These are phyloP conservation scores for Podila clonocystis DNA, from an alignment of 192 early-diverging fungal genomes.

Conservation along the genomic window DNA sequence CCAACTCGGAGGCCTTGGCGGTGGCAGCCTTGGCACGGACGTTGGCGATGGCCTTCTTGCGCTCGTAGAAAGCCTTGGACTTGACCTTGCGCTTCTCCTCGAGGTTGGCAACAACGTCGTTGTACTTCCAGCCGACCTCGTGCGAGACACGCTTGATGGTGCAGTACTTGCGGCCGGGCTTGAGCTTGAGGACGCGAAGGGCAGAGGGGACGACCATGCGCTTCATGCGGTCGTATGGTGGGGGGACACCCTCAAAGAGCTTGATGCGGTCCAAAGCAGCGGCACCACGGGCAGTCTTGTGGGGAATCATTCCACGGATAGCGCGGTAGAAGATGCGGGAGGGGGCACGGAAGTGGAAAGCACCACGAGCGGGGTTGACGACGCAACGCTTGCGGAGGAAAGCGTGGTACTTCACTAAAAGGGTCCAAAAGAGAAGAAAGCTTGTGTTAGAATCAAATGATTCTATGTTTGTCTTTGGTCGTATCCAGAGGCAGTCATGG, in stretches of 20 bases:
- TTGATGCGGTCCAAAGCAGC: conserved; percentile 97
- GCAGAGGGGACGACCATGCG: conserved; percentile 97
- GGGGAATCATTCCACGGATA: conserved; percentile 99
- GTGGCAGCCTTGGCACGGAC: conserved; percentile 67
- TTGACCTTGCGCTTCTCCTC: conserved; percentile 99
- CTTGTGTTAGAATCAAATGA: too few species aligned
- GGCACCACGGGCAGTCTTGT: conserved; percentile 99
- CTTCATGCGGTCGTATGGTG: conserved; percentile 97
- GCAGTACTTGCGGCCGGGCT: conserved; percentile 98
- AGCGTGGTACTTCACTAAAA: conserved; percentile 88
- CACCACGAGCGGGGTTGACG: conserved; percentile 96
- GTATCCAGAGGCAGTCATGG: too few species aligned
- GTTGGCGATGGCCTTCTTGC: conserved; percentile 83
- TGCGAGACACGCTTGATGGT: conserved; percentile 90
- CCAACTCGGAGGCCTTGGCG: conserved; percentile 58
- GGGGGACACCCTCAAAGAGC: conserved; percentile 99
- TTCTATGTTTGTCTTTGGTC: too few species aligned
- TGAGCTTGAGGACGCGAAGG: conserved; percentile 95
- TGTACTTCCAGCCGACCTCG: conserved; percentile 99
- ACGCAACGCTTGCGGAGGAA: conserved; percentile 98
- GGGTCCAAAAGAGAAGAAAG: background rate
- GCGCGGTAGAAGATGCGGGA: conserved; percentile 97
- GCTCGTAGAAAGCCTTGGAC: conserved; percentile 91
- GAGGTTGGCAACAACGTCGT: conserved; percentile 94
- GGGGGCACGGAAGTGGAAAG: conserved; percentile 99